phyloP scores from a whole-genome alignment of 2,329 filamentous ascomycete species.

The Beauveria rudraprayagi region DNA sequence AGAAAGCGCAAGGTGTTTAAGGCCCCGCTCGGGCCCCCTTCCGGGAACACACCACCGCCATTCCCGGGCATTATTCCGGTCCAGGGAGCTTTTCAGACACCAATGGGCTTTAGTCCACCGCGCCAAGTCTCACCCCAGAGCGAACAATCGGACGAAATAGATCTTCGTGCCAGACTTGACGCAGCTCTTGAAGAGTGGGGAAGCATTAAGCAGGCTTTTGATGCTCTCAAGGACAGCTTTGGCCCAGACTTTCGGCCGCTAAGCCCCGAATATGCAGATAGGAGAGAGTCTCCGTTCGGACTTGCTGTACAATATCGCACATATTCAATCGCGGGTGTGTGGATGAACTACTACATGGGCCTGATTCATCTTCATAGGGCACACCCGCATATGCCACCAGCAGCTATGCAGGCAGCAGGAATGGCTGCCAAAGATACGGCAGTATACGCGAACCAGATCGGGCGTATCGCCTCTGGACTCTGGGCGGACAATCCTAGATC shows the following conservation, averaged over 20 bases:
- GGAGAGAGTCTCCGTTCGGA: conserved; percentile 67
- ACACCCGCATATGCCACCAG: conserved; percentile 85
- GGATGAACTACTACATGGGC: conserved; percentile 80
- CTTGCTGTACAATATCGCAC: conserved; percentile 73
- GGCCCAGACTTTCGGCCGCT: conserved; percentile 72
- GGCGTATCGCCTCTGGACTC: conserved; percentile 70
- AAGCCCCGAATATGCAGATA: conserved; percentile 56
- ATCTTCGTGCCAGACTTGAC: conserved; percentile 57
- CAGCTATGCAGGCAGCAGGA: conserved; percentile 78
- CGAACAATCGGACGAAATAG: conserved; percentile 41
- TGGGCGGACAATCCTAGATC: conserved; percentile 43
- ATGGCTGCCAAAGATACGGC: conserved; percentile 67
- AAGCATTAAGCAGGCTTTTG: conserved; percentile 62
- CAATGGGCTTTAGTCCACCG: conserved; percentile 47
- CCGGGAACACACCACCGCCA: conserved; percentile 26
- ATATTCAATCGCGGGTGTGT: conserved; percentile 79
- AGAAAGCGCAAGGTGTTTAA: conserved; percentile 62
- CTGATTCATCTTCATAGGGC: conserved; percentile 73
- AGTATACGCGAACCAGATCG: conserved; percentile 64
- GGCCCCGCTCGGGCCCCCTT: conserved; percentile 17
- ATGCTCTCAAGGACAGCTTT: conserved; percentile 55
- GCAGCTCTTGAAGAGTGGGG: conserved; percentile 74
- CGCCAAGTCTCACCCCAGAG: conserved; percentile 34
- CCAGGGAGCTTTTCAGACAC: conserved; percentile 39
- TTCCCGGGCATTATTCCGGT: conserved; percentile 51